Evolutionary conservation across 768 basidiomycete species (phyloP).

Genomic region (Termitomyces sp.): DNA sequence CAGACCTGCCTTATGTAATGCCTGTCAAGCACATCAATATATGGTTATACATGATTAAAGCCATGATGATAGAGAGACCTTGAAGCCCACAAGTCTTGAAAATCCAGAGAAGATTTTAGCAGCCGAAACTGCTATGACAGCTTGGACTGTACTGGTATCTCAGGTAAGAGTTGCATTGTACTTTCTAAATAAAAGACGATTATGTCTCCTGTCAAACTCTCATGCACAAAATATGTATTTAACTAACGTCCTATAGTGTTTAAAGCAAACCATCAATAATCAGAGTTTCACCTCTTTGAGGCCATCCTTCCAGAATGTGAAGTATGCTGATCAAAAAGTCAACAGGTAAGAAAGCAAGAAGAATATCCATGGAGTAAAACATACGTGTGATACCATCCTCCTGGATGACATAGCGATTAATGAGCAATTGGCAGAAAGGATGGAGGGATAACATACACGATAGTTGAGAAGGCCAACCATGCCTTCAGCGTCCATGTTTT

Average conservation of each 20-base stretch:
- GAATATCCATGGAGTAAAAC: slow-evolving; percentile 20
- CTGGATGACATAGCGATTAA: slow-evolving; percentile 25
- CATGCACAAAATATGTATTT: background rate
- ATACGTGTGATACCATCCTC: slow-evolving; percentile 80
- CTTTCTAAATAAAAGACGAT: background rate
- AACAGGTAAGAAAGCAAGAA: background rate
- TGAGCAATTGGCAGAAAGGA: slow-evolving; percentile 5
- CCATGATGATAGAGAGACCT: too few relatives aligned
- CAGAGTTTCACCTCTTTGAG: slow-evolving; percentile 75
- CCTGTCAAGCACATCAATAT: too few relatives aligned
- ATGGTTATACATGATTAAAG: too few relatives aligned
- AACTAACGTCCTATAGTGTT: slow-evolving; percentile 2
- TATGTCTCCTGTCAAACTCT: background rate
- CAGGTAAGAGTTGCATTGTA: background rate
- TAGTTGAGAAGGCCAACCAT: slow-evolving; percentile 96
- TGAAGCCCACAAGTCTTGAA: background rate
- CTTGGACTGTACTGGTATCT: background rate
- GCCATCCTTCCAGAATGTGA: slow-evolving; percentile 97
- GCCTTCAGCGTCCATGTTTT: slow-evolving; percentile 79
- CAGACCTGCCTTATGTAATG: too few relatives aligned
- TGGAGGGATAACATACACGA: slow-evolving; percentile 45
- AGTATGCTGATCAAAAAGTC: slow-evolving; percentile 54
- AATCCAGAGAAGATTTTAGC: background rate
- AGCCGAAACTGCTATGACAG: background rate
- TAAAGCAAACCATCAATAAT: slow-evolving; percentile 12